phyloP scores from a whole-genome alignment of 805 yeast species.

The Tetrapisispora arboricola region DNA sequence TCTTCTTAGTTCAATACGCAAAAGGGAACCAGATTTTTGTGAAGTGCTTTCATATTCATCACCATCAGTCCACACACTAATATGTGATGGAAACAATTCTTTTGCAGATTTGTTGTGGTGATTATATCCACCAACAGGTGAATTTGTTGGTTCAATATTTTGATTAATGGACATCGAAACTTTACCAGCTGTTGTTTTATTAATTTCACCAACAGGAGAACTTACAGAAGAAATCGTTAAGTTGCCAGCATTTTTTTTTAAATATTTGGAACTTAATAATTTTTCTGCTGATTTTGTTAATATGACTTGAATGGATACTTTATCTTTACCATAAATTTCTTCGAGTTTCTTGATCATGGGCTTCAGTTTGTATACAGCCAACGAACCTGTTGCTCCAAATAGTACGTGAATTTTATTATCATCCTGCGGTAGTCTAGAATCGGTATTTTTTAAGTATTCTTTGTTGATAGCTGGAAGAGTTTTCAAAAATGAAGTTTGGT shows the following conservation, averaged over 20 bases:
- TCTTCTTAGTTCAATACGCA: constrained; percentile 86
- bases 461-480: constrained; percentile 12
- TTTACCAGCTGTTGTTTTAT: neutral
- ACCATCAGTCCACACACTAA: constrained; percentile 81
- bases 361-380: constrained; percentile 74
- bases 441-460: constrained; percentile 40
- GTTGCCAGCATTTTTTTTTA: constrained; percentile 6
- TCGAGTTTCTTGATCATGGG: constrained; percentile 69
- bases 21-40: constrained; percentile 72
- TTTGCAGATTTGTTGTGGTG: neutral
- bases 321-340: constrained; percentile 67
- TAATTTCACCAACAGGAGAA: neutral
- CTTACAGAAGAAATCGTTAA: neutral
- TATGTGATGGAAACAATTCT: constrained; percentile 42
- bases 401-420: constrained; percentile 82
- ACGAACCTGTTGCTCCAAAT: constrained; percentile 82
- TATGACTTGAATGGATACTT: constrained; percentile 73
- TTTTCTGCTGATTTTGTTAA: constrained; percentile 80
- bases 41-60: constrained; percentile 91
- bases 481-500: neutral
- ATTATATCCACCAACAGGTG: neutral
- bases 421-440: constrained; percentile 61
- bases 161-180: neutral
- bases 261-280: constrained; percentile 32
- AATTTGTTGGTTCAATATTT: neutral